phyloP scores from a whole-genome alignment of 2,329 filamentous ascomycete species.

The Byssothecium circinans region DNA sequence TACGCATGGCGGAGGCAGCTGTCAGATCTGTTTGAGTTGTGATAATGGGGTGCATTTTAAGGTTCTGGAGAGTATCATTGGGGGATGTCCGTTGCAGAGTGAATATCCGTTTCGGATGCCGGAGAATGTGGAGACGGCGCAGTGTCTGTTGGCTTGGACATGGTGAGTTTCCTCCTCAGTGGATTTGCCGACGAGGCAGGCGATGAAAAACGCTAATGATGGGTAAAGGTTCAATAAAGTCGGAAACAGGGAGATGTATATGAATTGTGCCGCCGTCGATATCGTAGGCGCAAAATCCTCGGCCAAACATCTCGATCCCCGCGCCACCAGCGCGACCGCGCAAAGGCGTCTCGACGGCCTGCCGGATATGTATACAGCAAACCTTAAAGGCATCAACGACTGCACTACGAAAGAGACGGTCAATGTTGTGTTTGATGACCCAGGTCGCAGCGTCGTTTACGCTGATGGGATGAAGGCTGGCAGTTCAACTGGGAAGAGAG shows the following conservation, averaged over 20 bases:
- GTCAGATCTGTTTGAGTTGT: slow-evolving; percentile 74
- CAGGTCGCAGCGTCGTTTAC: slow-evolving; percentile 46
- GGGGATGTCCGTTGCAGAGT: slow-evolving; percentile 56
- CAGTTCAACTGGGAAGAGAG: slow-evolving; percentile 8
- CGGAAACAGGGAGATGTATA: slow-evolving; percentile 83
- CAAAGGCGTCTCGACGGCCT: slow-evolving; percentile 35
- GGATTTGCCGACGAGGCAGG: too few relatives aligned
- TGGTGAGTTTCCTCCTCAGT: too few relatives aligned
- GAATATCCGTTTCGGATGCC: slow-evolving; percentile 70
- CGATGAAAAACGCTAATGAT: not conserved
- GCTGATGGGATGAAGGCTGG: slow-evolving; percentile 35
- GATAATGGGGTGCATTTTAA: slow-evolving; percentile 71
- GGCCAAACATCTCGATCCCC: slow-evolving; percentile 41
- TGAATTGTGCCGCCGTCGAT: slow-evolving; percentile 76
- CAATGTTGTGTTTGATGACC: slow-evolving; percentile 46
- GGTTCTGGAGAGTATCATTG: slow-evolving; percentile 66
- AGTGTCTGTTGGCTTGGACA: slow-evolving; percentile 72
- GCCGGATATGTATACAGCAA: slow-evolving; percentile 49
- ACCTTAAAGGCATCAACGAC: slow-evolving; percentile 45
- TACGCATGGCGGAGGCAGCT: slow-evolving; percentile 70
- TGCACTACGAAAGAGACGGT: slow-evolving; percentile 44
- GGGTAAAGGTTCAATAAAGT: slow-evolving; percentile 62
- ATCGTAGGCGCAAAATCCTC: slow-evolving; percentile 63
- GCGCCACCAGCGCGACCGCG: slow-evolving; percentile 4
- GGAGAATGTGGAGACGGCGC: slow-evolving; percentile 59